Evolutionary conservation across 495 filamentous ascomycete species (phyloP), one percentile per base, ranked within the genome.

Genomic region (Aspergillus sclerotioniger): DNA sequence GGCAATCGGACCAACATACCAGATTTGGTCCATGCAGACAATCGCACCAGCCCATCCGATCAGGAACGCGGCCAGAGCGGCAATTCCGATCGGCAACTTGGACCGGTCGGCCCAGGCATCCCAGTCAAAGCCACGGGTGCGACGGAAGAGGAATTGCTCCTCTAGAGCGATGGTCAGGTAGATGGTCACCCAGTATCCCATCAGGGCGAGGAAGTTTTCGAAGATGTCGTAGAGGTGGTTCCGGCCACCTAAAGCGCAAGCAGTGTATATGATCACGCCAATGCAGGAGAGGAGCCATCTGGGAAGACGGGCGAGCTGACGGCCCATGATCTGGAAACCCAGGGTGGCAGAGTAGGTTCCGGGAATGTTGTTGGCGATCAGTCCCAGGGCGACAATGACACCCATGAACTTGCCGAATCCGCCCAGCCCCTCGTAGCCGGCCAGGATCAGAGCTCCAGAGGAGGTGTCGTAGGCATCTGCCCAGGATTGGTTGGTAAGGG

Each of bases 31-130:
- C 84, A 88, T 87, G 29, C 80, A 82, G 10, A 89, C 62, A 29
- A 88, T 76, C 0, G 83, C 82, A 0, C 85, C 86, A 2, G 71
- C 74, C 85, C 84, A 87, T 0, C 84, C 85, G n/a, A 87, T 56
- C 16, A 84, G 53, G 61, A 87, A 88, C 8, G 83, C 75, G 0
- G 66, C 59, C 39, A 84, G 57, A 6, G 85, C 86, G 3, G 86
- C 85, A 32, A 81, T 60, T 0, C 86, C 85, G 21, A 85, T 33
- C 0, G 85, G 86, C 49, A 88, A 64, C 35, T 72, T 73, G 6
- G 70, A 67, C 25, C 69, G 66, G 53, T 80, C 70, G 56, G 83
- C 68, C 84, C 84, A 87, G 17, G 67, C 66, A 6, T 71, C 67
- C 85, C 86, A 89, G 60, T 84, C 75, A 61, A 79, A 84, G 5